Conservation (phyloP, 495 filamentous ascomycete species). For the Hypoxylon fuscum region DNA sequence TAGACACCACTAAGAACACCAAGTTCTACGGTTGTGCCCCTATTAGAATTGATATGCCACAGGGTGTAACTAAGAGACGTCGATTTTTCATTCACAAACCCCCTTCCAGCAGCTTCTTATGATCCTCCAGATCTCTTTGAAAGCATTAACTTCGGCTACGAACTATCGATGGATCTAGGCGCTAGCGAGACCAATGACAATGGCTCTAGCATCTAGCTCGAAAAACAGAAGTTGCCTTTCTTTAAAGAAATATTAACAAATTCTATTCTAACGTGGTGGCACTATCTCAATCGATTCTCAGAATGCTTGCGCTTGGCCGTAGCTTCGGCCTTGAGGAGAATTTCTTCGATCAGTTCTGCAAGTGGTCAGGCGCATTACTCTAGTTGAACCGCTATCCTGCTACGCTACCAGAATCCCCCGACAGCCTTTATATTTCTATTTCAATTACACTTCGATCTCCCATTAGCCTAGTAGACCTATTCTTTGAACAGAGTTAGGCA, state of each 20-base stretch:
- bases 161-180: conserved; percentile 5
- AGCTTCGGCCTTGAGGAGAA: not conserved
- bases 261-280: not conserved
- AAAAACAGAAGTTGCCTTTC: not conserved
- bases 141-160: too few species aligned
- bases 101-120: too few species aligned
- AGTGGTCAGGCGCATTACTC: not conserved
- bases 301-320: conserved; percentile 1
- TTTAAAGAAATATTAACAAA: conserved; percentile 3
- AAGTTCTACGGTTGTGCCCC: too few species aligned
- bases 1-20: too few species aligned
- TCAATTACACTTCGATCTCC: conserved; percentile 7
- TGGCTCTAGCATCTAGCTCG: not conserved
- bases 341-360: conserved; percentile 9
- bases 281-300: not conserved
- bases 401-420: not conserved
- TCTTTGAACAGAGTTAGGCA: too few species aligned
- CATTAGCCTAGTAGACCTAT: too few species aligned
- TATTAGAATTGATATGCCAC: too few species aligned
- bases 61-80: too few species aligned
- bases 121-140: too few species aligned
- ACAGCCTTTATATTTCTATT: not conserved
- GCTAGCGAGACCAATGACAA: not conserved
- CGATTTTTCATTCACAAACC: too few species aligned
- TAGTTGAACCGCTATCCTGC: conserved; percentile 9